Base-by-base conservation (phyloP, 139 green algal species). In the Tetraselmis chui region DNA sequence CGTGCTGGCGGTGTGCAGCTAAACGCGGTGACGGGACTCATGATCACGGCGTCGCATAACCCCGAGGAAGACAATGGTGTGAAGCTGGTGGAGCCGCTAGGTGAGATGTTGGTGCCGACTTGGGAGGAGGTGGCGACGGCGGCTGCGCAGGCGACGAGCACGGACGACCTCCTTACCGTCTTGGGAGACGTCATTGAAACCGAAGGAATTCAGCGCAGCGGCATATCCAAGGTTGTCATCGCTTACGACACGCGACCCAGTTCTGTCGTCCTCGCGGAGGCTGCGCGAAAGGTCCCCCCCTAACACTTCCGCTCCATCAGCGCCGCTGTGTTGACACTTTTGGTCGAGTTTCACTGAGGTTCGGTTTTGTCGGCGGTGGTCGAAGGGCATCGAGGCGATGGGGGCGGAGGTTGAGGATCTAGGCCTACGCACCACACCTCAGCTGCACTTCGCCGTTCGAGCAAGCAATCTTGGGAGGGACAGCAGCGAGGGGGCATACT, bases 21-120 rank as follows among this genome's bases (percentile, higher is more conserved):
- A 18, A 18, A 18, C 24, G 58, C 5, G 28, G 79, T 75, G 23
- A 88, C 87, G 26, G 97, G 97, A 24, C 78, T 99, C n/a, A 94
- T 98, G 88, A 91, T 99, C 75, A 99, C 97, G 1, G 97, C 97
- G 28, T 97, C 92, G 0, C 96, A 99, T 89, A 99, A 99, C 85
- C 95, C 95, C 1, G 92, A 88, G 22, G 59, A 80, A 1, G 96
- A 99, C 91, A 99, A 99, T 82, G 96, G 96, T 29, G 92, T 98
- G 28, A 99, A 99, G 85, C 88, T 99, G 59, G 89, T 97, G 1
- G 94, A 98, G n/a, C 92, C 92, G 1, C 85, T 80, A 5, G 94
- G 95, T 0, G 89, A 92, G 74, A 97, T 97, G 93, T 83, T 97
- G 67, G 75, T 76, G 28, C 67, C 79, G 28, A 80, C 67, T 0